phyloP scores from a whole-genome alignment of 2,329 filamentous ascomycete genomes.

The Fusarium sulawesiense region DNA sequence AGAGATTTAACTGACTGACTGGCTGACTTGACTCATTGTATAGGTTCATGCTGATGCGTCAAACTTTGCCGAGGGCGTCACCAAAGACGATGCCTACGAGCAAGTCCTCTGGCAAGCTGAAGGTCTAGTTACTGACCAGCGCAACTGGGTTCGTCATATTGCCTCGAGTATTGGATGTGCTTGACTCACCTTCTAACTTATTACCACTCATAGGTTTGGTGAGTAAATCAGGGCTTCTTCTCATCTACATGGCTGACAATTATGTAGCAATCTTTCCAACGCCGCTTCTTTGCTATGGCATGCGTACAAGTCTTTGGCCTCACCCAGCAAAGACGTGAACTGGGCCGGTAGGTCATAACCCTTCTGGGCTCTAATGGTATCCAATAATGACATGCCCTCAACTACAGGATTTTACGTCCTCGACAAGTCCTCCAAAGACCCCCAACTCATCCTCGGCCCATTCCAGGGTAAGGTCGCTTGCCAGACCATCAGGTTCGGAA shows the following conservation, averaged over 20 bases:
- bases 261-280: slow-evolving; percentile 78
- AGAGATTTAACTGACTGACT: neutral
- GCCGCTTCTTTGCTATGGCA: slow-evolving; percentile 82
- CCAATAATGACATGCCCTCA: slow-evolving; percentile 12
- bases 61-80: slow-evolving; percentile 74
- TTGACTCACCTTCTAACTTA: slow-evolving; percentile 28
- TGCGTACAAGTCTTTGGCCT: slow-evolving; percentile 77
- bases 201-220: slow-evolving; percentile 44
- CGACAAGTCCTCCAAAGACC: slow-evolving; percentile 58
- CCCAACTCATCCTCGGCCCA: slow-evolving; percentile 78
- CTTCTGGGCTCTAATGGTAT: slow-evolving; percentile 1
- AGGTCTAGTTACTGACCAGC: slow-evolving; percentile 76
- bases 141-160: slow-evolving; percentile 75
- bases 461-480: slow-evolving; percentile 86
- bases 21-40: slow-evolving; percentile 8
- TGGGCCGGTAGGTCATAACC: slow-evolving; percentile 70
- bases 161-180: neutral
- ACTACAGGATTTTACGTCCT: slow-evolving; percentile 77
- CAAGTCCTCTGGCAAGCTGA: slow-evolving; percentile 78
- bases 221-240: slow-evolving; percentile 4
- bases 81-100: slow-evolving; percentile 78
- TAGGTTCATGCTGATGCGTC: slow-evolving; percentile 84
- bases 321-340: slow-evolving; percentile 75
- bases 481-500: slow-evolving; percentile 78
- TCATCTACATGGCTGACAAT: slow-evolving; percentile 10